These are phyloP conservation scores for Bisporella sp. DNA, from an alignment of 2,329 filamentous ascomycete species.

Conservation along the genomic window DNA sequence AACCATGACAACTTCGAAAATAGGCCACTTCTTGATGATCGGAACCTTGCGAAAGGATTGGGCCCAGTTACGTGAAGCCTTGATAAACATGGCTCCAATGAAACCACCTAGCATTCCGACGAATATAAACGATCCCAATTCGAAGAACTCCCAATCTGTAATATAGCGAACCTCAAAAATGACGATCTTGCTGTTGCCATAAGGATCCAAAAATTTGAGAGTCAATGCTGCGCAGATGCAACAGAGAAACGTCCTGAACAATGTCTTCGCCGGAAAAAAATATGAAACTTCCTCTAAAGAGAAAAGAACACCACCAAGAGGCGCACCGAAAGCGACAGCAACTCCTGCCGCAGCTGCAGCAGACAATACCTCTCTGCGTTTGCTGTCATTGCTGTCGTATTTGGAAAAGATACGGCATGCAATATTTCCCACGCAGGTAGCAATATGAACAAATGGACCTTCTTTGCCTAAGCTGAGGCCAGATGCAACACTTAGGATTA, in stretches of 20 bases:
- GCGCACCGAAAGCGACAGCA: conserved; percentile 89
- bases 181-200: conserved; percentile 93
- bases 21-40: conserved; percentile 72
- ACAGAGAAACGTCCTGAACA: conserved; percentile 97
- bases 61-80: conserved; percentile 87
- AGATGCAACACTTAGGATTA: conserved; percentile 85
- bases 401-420: conserved; percentile 89
- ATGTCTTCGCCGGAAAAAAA: conserved; percentile 94
- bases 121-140: conserved; percentile 77
- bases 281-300: conserved; percentile 93
- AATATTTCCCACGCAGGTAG: conserved; percentile 92
- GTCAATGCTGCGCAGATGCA: conserved; percentile 90
- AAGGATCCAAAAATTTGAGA: conserved; percentile 91
- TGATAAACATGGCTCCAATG: conserved; percentile 89
- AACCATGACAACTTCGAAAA: conserved; percentile 84
- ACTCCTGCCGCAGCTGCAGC: conserved; percentile 88
- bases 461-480: conserved; percentile 91
- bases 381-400: conserved; percentile 90
- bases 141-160: conserved; percentile 90
- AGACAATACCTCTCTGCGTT: conserved; percentile 87
- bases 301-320: conserved; percentile 84
- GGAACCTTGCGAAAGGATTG: conserved; percentile 76
- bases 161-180: conserved; percentile 90
- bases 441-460: conserved; percentile 94
- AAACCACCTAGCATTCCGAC: conserved; percentile 81